Conservation (phyloP, 2,329 filamentous ascomycete genomes). For the Cryphonectria parasitica region DNA sequence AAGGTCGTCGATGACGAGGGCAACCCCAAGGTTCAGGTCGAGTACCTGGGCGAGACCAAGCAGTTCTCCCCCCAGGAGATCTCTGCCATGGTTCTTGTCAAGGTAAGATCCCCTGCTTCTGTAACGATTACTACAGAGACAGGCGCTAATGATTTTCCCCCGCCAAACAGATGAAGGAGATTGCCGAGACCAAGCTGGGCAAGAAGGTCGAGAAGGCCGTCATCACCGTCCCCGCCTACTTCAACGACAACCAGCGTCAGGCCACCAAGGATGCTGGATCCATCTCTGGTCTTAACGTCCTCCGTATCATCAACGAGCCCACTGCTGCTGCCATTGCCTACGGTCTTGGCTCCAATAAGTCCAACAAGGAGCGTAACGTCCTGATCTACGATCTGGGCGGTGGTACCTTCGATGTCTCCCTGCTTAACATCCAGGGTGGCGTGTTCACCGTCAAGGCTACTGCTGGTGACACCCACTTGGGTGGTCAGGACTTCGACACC, state of each 20-base stretch:
- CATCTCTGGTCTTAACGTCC: conserved; percentile 95
- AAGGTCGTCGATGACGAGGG: conserved; percentile 91
- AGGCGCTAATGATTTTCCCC: conserved; percentile 11
- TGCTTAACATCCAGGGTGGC: conserved; percentile 97
- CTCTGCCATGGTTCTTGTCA: conserved; percentile 97
- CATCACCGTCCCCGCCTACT: conserved; percentile 98
- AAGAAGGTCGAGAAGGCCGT: conserved; percentile 99
- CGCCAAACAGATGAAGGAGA: conserved; percentile 87
- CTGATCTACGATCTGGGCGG: conserved; percentile 99
- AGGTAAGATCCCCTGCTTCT: conserved; percentile 64
- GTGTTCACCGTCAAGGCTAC: conserved; percentile 99
- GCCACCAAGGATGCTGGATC: conserved; percentile 99
- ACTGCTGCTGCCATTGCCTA: conserved; percentile 98
- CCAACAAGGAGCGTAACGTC: conserved; percentile 97
- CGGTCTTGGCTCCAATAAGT: conserved; percentile 93
- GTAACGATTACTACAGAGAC: neutral
- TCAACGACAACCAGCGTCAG: conserved; percentile 99
- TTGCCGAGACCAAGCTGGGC: conserved; percentile 96
- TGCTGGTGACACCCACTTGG: conserved; percentile 94
- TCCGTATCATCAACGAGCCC: conserved; percentile 99
- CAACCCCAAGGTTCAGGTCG: conserved; percentile 89
- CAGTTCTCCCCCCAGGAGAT: conserved; percentile 98
- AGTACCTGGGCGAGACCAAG: conserved; percentile 95
- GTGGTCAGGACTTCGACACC: conserved; percentile 95
- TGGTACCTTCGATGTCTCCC: conserved; percentile 99